Evolutionary conservation across 2,329 filamentous ascomycete genomes (phyloP), one percentile per base, ranked within the genome.

Genomic region (Aspergillus sp.): DNA sequence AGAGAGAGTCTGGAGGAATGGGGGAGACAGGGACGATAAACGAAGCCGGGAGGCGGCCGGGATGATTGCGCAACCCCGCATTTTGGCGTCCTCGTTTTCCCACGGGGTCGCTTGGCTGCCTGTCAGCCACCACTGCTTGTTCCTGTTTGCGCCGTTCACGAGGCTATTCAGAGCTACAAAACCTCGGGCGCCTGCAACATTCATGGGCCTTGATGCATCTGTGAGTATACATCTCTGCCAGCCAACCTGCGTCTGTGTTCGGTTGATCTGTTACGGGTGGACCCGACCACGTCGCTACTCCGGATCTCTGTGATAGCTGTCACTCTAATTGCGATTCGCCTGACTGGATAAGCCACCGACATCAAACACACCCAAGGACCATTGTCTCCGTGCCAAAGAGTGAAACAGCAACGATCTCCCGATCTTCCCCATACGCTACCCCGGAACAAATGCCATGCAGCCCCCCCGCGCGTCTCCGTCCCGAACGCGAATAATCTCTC

Each of bases 31-130:
- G 42, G 42, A 39, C 19, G n/a, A 40, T 50, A 50, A 22, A 13
- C 17, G 27, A 33, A 8, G 41, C 19, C n/a, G 12, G 22, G 50
- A 12, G n/a, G 7, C 41, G 15, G 41, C n/a, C 33, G 19, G 51
- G 41, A 20, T 30, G n/a, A 37, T 39, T 48, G 49, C 30, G 39
- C 30, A 53, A 53, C 51, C 51, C 51, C 51, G 51, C 51, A 53
- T 46, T 53, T 39, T 46, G 50, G 39, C 40, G 3, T 11, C 8
- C 47, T 33, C 34, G 17, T 19, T 49, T 45, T 41, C 51, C 51
- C 51, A 53, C 51, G 51, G 51, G 51, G 51, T 45, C 20, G 22
- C 44, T 47, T 47, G 24, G 44, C 44, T 47, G 4, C 27, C 22
- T 11, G 5, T 33, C 45, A 19, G 27, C 45, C 15, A 45, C 42